Base-by-base conservation (phyloP, 192 early-diverging fungal genomes). In the Oehlia diaphana region DNA sequence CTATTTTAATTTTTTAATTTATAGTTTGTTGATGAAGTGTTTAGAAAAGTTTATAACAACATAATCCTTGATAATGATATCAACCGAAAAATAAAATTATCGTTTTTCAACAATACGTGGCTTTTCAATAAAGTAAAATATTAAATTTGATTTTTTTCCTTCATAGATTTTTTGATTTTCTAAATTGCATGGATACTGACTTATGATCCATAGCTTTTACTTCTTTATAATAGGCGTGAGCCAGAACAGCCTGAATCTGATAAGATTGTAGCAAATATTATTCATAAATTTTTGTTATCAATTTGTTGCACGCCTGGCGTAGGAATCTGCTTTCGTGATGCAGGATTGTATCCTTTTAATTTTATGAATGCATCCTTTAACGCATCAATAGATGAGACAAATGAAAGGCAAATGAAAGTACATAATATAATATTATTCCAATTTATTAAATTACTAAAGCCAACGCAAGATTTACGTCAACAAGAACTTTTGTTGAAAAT, bases 281-380 rank as follows among this genome's bases (percentile, higher is more conserved):
- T 88, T 0, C 93, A 95, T 73, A 80, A 86, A 47, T 96, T 95
- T 84, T 85, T 96, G 65, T 81, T 92, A 49, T 86, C 93, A 31
- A 83, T 94, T 4, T 94, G 93, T 73, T 91, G 89, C 35, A 88
- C 85, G 0, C 92, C 94, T 16, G 94, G 92, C 2, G 80, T 88
- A 26, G 94, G 94, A 16, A 85, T 96, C 12, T 95, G 94, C 68
- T 93, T 91, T 69, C 84, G 87, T 50, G 94, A 95, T 69, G 81
- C 83, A 14, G 94, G 92, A 37, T 96, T 94, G 94, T 93, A 94
- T 82, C 90, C 92, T 47, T 83, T 86, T 16, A 86, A 79, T 64
- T 78, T 82, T 19, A 67, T 83, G 21, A 37, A 39, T n/a, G 31
- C 13, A 78, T 74, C 35, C 35, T 21, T 28, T 76, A 19, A 65